These are phyloP conservation scores for Coemansia asiatica DNA, from an alignment of 192 early-diverging fungal species.

Conservation along the genomic window DNA sequence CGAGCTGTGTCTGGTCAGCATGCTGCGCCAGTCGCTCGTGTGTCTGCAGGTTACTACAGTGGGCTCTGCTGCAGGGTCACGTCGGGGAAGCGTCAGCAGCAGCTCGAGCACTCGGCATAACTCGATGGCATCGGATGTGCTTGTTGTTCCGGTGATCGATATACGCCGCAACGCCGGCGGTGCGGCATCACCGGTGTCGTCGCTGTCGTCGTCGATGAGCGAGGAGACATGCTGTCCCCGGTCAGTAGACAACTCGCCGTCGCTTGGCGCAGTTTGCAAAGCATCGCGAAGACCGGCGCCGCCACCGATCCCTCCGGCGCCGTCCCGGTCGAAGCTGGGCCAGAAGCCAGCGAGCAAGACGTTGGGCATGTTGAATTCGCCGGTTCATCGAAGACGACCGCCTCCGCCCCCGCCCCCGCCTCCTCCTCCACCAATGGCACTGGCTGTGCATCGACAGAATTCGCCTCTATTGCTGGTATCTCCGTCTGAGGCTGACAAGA, in stretches of 20 bases:
- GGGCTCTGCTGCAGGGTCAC: slow-evolving; percentile 1
- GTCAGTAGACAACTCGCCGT: slow-evolving; percentile 8
- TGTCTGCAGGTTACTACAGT: slow-evolving; percentile 22
- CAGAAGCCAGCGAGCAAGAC: background rate
- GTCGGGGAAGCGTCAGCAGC: slow-evolving; percentile 33
- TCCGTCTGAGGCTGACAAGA: background rate
- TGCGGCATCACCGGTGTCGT: slow-evolving; percentile 34
- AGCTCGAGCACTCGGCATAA: slow-evolving; percentile 39
- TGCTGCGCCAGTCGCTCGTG: slow-evolving; percentile 47
- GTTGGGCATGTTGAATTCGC: background rate
- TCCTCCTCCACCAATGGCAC: slow-evolving; percentile 3
- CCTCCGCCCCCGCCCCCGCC: slow-evolving; percentile 42
- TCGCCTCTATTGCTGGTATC: too few relatives aligned
- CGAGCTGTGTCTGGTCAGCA: slow-evolving; percentile 49
- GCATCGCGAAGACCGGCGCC: slow-evolving; percentile 19
- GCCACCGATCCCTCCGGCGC: slow-evolving; percentile 22
- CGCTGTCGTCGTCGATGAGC: slow-evolving; percentile 40
- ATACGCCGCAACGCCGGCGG: slow-evolving; percentile 15
- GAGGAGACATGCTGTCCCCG: slow-evolving; percentile 43
- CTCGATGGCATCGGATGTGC: slow-evolving; percentile 27
- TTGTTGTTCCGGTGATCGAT: background rate
- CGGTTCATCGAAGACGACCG: slow-evolving; percentile 20
- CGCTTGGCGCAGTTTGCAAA: slow-evolving; percentile 1
- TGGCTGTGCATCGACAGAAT: background rate
- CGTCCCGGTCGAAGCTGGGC: slow-evolving; percentile 2